Percentiles rank a stretch among this genome's conserved stretches.
Conservation (phyloP, 176 grass and related monocot species). For the Aegilops bicornis region DNA sequence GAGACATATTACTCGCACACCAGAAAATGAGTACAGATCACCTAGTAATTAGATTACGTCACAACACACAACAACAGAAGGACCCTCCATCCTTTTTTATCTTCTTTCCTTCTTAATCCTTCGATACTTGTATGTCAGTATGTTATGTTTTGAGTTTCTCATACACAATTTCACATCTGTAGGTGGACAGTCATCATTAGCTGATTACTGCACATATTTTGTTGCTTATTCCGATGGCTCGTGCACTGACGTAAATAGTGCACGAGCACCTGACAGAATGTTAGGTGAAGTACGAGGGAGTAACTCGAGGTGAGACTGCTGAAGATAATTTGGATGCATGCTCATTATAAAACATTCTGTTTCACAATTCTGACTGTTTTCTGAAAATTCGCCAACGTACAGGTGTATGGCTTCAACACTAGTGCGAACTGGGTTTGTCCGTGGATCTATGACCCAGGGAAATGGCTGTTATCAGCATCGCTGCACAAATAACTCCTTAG, state of each 20-base stretch:
- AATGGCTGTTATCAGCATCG: constrained; percentile 99
- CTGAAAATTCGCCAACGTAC: constrained; percentile 23
- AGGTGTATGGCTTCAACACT: constrained; percentile 98
- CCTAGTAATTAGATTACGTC: constrained; percentile 17
- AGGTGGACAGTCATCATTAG: constrained; percentile 99
- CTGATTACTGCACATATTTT: constrained; percentile 98
- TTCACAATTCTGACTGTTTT: constrained; percentile 3
- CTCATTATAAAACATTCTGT: not conserved
- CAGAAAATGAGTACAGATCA: not conserved
- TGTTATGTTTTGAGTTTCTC: not conserved
- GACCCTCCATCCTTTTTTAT: not conserved
- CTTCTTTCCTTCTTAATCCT: not conserved
- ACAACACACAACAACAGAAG: not conserved
- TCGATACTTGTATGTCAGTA: not conserved
- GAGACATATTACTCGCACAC: not conserved
- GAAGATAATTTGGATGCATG: not conserved
- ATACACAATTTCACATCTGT: constrained; percentile 33
- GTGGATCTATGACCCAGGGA: constrained; percentile 97
- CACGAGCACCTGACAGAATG: constrained; percentile 91
- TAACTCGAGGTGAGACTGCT: constrained; percentile 69
- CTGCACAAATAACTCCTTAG: constrained; percentile 80
- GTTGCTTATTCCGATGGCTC: constrained; percentile 99
- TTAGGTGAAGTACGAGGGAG: constrained; percentile 95
- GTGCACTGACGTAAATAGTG: constrained; percentile 95
- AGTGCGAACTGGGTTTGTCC: constrained; percentile 97